Base-by-base conservation (phyloP, 129 eudicot species). In the Centaurea solstitialis region DNA sequence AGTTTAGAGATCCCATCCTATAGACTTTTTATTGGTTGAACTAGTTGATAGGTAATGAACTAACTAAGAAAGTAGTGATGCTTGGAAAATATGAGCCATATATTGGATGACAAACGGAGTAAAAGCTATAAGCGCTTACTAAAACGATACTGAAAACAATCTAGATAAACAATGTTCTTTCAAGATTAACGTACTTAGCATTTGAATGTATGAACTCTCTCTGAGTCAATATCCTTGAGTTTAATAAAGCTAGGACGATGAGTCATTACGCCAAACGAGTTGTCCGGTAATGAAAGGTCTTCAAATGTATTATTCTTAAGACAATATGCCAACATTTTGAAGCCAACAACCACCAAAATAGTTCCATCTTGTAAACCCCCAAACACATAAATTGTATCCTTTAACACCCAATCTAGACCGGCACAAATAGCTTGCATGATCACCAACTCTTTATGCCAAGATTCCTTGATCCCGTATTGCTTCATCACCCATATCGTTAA, bases 401-500 rank as follows among this genome's bases (percentile, higher is more conserved):
- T 4, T 64, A n/a, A 38, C 22, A 9, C 5, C 50, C 61, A 24
- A 9, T 62, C 23, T 24, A 45, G 65, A 71, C 13, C 74, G 9
- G 18, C 61, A 9, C 18, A 39, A 47, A 70, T 28, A 40, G 33
- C 43, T 26, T 9, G 3, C 18, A 26, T 59, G 30, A 90, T 80
- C 20, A 90, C 89, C 41, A 77, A 45, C 59, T 88, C 88, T 73
- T 72, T 80, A 28, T 37, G 79, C 93, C 93, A 88, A 1, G 87
- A 88, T n/a, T n/a, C n/a, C n/a, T n/a, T n/a, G n/a, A n/a, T n/a
- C n/a, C n/a, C n/a, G n/a, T n/a, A n/a, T n/a, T 80, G 85, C 71
- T 84, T 86, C 89, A 86, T 88, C 39, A 82, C 80, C 96, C 89
- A 88, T 9, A 91, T 71, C 10, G 20, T 80, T 41, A n/a, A n/a